phyloP scores from a whole-genome alignment of 106 monocot species.

The Acanthochlamys bracteata region DNA sequence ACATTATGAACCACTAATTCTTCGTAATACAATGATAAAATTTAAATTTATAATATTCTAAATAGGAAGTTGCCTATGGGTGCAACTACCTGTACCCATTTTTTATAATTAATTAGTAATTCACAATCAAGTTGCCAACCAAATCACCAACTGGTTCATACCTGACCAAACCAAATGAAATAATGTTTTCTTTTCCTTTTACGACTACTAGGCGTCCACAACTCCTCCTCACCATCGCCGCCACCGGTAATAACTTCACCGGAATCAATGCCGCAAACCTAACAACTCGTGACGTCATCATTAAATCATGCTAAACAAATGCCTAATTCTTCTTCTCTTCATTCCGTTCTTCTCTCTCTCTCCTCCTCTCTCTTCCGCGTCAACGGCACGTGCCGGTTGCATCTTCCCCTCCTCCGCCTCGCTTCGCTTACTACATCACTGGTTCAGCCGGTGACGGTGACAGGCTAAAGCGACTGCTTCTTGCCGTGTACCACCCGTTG shows the following conservation, averaged over 20 bases:
- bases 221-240: no score
- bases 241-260: background rate
- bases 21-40: no score
- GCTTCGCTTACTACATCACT: constrained; percentile 65
- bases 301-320: constrained; percentile 32
- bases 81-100: no score
- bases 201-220: background rate
- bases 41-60: no score
- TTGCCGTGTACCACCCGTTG: constrained; percentile 70
- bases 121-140: no score
- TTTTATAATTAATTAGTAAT: no score
- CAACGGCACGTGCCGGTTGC: background rate
- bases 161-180: no score
- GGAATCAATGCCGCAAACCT: constrained; percentile 13
- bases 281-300: background rate
- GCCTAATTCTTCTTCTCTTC: constrained; percentile 9
- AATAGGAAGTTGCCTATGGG: no score
- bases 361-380: constrained; percentile 21
- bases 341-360: constrained; percentile 8
- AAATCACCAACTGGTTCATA: no score
- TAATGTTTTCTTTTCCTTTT: no score
- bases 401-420: constrained; percentile 19
- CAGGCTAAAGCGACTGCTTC: constrained; percentile 43
- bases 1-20: no score
- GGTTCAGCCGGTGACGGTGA: constrained; percentile 44